Evolutionary conservation across 257 asterid species (phyloP).

Genomic region (Gentiana dahurica): DNA sequence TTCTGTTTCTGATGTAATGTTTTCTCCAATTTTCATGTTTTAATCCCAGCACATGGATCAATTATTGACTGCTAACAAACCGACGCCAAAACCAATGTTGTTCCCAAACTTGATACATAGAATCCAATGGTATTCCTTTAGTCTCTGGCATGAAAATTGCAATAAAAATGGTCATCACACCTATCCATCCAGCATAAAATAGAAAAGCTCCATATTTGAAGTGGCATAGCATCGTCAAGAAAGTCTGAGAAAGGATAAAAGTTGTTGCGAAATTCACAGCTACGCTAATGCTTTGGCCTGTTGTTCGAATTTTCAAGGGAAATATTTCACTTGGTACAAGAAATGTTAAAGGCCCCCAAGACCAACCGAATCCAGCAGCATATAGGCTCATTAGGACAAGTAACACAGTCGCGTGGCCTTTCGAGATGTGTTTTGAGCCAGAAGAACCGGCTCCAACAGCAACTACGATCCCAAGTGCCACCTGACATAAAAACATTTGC

Average conservation of each 20-base stretch:
- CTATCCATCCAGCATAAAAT: conserved; percentile 11
- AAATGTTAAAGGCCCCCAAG: conserved; percentile 14
- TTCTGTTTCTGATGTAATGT: too few relatives aligned
- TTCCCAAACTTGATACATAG: conserved; percentile 11
- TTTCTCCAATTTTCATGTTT: too few relatives aligned
- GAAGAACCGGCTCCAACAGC: not conserved
- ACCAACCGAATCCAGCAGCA: conserved; percentile 13
- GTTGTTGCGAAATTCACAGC: conserved; percentile 10
- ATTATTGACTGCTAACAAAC: conserved; percentile 1
- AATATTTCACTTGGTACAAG: conserved; percentile 15
- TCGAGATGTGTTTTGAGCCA: not conserved
- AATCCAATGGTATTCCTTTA: conserved; percentile 12
- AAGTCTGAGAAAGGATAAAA: conserved; percentile 7
- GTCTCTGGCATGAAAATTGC: conserved; percentile 13
- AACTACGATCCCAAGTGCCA: not conserved
- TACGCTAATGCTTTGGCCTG: conserved; percentile 15
- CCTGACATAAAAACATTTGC: conserved; percentile 12
- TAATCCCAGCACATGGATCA: too few relatives aligned
- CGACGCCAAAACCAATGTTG: conserved; percentile 12
- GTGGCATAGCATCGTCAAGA: conserved; percentile 7
- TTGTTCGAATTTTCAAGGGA: conserved; percentile 10
- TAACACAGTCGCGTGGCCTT: not conserved
- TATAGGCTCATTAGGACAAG: conserved; percentile 6
- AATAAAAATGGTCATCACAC: conserved; percentile 5
- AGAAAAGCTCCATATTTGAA: conserved; percentile 12